These are phyloP conservation scores for Globisporangium splendens DNA, from an alignment of 352 stramenopile genomes.

Conservation along the genomic window DNA sequence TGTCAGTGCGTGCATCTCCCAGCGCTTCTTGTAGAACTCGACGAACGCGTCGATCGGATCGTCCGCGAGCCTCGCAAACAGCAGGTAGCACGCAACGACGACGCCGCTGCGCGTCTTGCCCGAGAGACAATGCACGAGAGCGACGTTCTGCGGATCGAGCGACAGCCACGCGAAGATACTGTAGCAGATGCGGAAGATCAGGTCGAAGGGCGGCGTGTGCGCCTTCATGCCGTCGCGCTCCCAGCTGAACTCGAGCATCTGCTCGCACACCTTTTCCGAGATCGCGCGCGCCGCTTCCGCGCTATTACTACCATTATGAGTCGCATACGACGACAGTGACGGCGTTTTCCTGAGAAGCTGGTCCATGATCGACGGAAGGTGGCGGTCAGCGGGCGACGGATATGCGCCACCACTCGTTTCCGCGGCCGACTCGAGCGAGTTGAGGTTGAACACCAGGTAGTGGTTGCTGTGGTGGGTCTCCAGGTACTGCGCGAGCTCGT, in stretches of 20 bases:
- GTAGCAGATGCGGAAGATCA: slow-evolving; percentile 92
- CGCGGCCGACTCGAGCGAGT: slow-evolving; percentile 37
- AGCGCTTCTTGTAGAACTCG: slow-evolving; percentile 86
- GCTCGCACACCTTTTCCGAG: slow-evolving; percentile 59
- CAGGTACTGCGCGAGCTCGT: slow-evolving; percentile 61
- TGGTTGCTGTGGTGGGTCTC: slow-evolving; percentile 49
- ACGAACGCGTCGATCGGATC: slow-evolving; percentile 86
- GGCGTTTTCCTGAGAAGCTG: slow-evolving; percentile 11
- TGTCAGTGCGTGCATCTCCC: slow-evolving; percentile 71
- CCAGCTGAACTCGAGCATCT: slow-evolving; percentile 85
- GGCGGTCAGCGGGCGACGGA: not conserved
- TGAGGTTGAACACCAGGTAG: slow-evolving; percentile 84
- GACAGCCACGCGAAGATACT: slow-evolving; percentile 90
- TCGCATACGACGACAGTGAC: not conserved
- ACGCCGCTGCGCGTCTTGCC: slow-evolving; percentile 93
- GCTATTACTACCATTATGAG: not conserved
- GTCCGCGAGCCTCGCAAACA: slow-evolving; percentile 75
- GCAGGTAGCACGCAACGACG: slow-evolving; percentile 91
- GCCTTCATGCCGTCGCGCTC: slow-evolving; percentile 80
- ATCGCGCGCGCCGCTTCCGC: slow-evolving; percentile 14
- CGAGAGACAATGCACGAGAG: slow-evolving; percentile 87
- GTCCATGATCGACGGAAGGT: slow-evolving; percentile 10
- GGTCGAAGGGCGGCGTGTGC: slow-evolving; percentile 74
- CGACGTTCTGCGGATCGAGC: slow-evolving; percentile 76
- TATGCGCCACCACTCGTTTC: not conserved